A percentile compares a stretch with the other conserved stretches of the same genome.
Evolutionary conservation across 306 rosid genomes (phyloP).

Genomic region (Vachellia pachyceras): DNA sequence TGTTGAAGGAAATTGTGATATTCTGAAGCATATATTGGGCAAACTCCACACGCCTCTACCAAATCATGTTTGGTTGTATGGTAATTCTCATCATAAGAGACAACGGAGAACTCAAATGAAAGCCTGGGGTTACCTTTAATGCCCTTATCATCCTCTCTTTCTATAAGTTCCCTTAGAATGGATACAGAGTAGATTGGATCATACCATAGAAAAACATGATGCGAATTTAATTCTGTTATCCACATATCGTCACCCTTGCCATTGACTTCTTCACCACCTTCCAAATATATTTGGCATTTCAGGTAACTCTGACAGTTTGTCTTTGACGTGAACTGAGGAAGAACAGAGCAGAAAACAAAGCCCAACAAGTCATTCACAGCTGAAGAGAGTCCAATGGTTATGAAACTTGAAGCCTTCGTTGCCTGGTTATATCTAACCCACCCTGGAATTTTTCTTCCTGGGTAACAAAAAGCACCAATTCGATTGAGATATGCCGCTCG

Average conservation of each 20-base stretch:
- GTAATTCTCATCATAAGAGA: too few species aligned
- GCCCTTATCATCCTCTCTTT: neutral
- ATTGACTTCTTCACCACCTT: neutral
- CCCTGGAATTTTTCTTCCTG: conserved; percentile 28
- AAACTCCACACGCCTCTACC: conserved; percentile 6
- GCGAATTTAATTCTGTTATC: conserved; percentile 5
- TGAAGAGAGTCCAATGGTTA: conserved; percentile 17
- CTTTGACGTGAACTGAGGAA: neutral
- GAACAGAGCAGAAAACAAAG: conserved; percentile 31
- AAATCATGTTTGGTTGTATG: neutral
- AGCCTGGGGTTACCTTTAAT: neutral
- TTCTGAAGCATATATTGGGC: conserved; percentile 18
- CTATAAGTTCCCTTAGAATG: neutral
- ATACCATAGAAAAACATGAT: conserved; percentile 37
- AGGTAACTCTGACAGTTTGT: neutral
- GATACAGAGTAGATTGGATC: neutral
- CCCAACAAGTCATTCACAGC: conserved; percentile 1
- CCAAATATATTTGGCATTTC: conserved; percentile 4
- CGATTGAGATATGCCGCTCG: neutral
- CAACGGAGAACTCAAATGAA: conserved; percentile 23
- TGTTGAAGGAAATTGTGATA: conserved; percentile 9
- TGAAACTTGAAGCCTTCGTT: neutral
- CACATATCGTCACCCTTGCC: neutral
- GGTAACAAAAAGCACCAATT: conserved; percentile 27
- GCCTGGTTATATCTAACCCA: neutral